These are phyloP conservation scores for Stagonosporopsis rhizophila DNA, from an alignment of 2,329 filamentous ascomycete genomes.

Conservation along the genomic window DNA sequence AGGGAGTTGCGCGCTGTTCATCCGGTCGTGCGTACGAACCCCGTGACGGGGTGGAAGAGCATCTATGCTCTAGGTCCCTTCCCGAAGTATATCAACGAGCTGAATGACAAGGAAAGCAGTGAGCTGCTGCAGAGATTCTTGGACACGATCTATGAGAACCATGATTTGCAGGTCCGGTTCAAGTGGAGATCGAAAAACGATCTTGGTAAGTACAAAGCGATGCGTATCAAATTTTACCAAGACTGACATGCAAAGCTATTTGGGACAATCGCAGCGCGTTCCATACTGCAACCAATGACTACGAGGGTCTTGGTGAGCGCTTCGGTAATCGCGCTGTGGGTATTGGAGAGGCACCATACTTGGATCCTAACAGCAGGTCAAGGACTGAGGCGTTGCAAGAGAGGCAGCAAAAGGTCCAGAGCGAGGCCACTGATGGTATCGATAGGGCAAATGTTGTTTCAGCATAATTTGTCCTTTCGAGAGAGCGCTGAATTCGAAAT, in stretches of 20 bases:
- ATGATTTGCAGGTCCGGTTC: slow-evolving; percentile 52
- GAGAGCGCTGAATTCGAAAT: background rate
- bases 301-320: slow-evolving; percentile 24
- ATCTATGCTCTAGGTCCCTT: slow-evolving; percentile 33
- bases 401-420: background rate
- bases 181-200: slow-evolving; percentile 44
- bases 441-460: background rate
- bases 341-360: slow-evolving; percentile 50
- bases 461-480: background rate
- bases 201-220: slow-evolving; percentile 15
- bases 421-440: background rate
- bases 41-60: slow-evolving; percentile 46
- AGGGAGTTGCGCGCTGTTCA: slow-evolving; percentile 31
- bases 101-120: slow-evolving; percentile 43
- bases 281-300: slow-evolving; percentile 34
- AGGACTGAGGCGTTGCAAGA: slow-evolving; percentile 31
- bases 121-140: slow-evolving; percentile 22
- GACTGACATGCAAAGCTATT: slow-evolving; percentile 39
- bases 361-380: slow-evolving; percentile 45
- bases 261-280: slow-evolving; percentile 49
- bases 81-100: slow-evolving; percentile 47
- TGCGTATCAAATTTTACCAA: background rate
- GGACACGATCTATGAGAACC: slow-evolving; percentile 43
- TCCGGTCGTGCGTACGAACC: slow-evolving; percentile 43
- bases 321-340: slow-evolving; percentile 44